Percentiles rank a stretch among this genome's conserved stretches.
Conservation (phyloP, 768 basidiomycete species). For the Kwoniella bestiolae region DNA sequence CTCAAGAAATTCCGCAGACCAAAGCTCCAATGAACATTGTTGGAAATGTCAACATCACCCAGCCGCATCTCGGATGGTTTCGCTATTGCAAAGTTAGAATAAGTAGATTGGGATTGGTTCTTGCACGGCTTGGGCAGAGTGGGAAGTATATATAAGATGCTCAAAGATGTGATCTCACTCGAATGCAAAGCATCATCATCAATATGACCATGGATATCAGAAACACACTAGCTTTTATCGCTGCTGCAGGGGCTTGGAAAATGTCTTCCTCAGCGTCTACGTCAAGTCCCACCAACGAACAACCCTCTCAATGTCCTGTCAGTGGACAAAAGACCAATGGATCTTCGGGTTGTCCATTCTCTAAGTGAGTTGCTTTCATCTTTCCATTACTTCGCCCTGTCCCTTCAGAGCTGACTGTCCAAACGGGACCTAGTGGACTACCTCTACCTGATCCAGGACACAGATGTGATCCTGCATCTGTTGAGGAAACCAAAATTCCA, state of each 20-base stretch:
- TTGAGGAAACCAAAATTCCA: conserved; percentile 15
- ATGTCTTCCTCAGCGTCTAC: not conserved
- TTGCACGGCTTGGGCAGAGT: not conserved
- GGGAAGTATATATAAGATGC: not conserved
- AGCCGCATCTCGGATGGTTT: conserved; percentile 1
- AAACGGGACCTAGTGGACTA: not conserved
- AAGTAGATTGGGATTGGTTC: too few relatives aligned
- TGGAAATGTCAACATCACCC: not conserved
- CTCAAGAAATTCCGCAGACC: not conserved
- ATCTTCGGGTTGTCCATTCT: conserved; percentile 17
- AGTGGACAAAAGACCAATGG: conserved; percentile 10
- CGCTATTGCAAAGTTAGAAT: not conserved
- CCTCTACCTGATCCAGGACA: conserved; percentile 17
- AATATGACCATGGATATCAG: conserved; percentile 12
- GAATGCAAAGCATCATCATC: not conserved
- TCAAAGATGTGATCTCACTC: not conserved
- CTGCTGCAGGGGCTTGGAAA: conserved; percentile 16
- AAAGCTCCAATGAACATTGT: not conserved
- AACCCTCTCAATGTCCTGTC: conserved; percentile 6
- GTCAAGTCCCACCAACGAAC: not conserved
- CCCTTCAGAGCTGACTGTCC: not conserved
- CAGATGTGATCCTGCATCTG: conserved; percentile 1
- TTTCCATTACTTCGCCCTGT: too few relatives aligned
- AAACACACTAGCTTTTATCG: conserved; percentile 17
- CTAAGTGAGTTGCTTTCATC: conserved; percentile 13